Evolutionary conservation across 2,329 filamentous ascomycete species (phyloP).

Genomic region (Cytospora mali): DNA sequence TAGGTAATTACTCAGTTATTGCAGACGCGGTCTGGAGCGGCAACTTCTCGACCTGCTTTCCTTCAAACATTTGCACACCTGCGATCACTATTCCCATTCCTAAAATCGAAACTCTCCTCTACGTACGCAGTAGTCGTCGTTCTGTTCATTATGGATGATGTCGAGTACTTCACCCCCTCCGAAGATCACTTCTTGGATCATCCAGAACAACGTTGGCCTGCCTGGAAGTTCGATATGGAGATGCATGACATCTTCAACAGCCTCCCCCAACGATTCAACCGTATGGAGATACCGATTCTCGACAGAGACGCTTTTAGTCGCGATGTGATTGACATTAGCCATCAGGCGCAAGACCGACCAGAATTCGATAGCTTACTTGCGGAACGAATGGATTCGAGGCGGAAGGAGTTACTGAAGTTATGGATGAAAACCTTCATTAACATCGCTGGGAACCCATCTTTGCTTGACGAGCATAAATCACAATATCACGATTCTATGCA

Average conservation of each 20-base stretch:
- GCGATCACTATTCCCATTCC: too few relatives aligned
- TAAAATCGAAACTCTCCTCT: too few relatives aligned
- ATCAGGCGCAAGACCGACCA: not conserved
- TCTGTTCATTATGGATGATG: too few relatives aligned
- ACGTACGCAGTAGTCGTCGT: too few relatives aligned
- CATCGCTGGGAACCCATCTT: not conserved
- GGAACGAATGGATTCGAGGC: not conserved
- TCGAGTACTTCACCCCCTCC: too few relatives aligned
- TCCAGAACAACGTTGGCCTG: conserved; percentile 1
- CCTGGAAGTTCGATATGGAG: conserved; percentile 1
- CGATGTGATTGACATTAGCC: not conserved
- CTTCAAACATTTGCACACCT: too few relatives aligned
- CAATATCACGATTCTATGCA: not conserved
- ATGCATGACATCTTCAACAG: not conserved
- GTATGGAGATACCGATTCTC: not conserved
- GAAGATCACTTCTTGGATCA: not conserved
- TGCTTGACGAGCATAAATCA: not conserved
- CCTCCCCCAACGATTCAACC: not conserved
- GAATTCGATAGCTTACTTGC: not conserved
- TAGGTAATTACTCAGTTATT: too few relatives aligned
- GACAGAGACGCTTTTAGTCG: not conserved
- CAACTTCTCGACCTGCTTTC: too few relatives aligned
- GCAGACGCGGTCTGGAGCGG: too few relatives aligned
- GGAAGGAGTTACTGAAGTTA: not conserved
- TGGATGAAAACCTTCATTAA: not conserved